Evolutionary conservation across 768 basidiomycete species (phyloP), one percentile per base, ranked within the genome.

Genomic region (Tylopilus balloui): DNA sequence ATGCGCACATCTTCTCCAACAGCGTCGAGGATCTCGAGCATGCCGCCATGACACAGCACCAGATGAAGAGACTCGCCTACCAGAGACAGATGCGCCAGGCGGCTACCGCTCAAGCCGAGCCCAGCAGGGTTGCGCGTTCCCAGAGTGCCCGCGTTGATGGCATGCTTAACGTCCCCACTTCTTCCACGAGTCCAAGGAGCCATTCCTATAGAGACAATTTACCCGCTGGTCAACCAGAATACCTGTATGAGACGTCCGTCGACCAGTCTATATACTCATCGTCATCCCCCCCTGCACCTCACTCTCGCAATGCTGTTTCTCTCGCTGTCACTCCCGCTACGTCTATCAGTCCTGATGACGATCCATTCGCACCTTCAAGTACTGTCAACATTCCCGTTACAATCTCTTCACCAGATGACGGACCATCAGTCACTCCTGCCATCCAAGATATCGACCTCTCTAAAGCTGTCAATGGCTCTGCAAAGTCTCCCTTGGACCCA

Each of bases 1-100:
- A 63, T 20, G 58, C 63, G 0, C 61, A 68, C 23, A 68, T 52
- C 35, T 95, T 97, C 68, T 76, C 78, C 15, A 81, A 77, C 55
- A 73, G 71, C 24, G 87, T 94, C 14, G 82, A 83, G 2, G 87
- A 94, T 35, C 77, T 94, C 23, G 93, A 97, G 68, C 69, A 69
- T 1, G 70, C 80, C 32, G 90, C 93, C 12, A 82, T 91, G 71
- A 88, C 91, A 49, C 84, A 87, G 60, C 90, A 94, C 64, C 83
- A 85, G 55, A 77, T 81, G 71, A 93, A 93, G 75, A 77, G 87
- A 23, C 74, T 86, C 20, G 84, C 83, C 3, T 90, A 90, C 64
- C 86, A 89, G 69, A 76, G 76, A 45, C 88, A 91, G 69, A 87
- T 90, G 85, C 80, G 78, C 46, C 75, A 78, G 23, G 69, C 72